A percentile compares a stretch with the other conserved stretches of the same genome.
Conservation (phyloP, 306 rosid genomes). For the Corylus avellana region DNA sequence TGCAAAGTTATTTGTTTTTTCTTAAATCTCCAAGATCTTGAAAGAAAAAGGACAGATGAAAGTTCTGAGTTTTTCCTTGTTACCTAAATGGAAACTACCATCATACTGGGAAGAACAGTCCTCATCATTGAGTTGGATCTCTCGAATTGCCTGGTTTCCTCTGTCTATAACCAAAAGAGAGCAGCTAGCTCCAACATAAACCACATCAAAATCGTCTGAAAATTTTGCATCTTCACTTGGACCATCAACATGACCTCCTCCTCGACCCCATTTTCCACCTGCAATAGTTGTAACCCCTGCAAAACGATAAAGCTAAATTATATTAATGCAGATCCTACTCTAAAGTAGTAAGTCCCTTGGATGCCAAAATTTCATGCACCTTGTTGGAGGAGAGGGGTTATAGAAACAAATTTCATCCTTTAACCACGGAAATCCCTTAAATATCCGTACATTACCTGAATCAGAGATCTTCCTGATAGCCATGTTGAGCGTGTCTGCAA, state of each 20-base stretch:
- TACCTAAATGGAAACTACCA: slow-evolving; percentile 74
- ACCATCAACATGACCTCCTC: slow-evolving; percentile 94
- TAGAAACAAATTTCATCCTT: slow-evolving; percentile 6
- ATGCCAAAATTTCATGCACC: background rate
- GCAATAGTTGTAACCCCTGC: slow-evolving; percentile 97
- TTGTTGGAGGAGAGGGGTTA: background rate
- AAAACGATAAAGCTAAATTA: slow-evolving; percentile 16
- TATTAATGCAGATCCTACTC: slow-evolving; percentile 4
- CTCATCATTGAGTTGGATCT: slow-evolving; percentile 79
- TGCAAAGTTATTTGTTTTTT: slow-evolving; percentile 31
- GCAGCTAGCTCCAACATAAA: slow-evolving; percentile 76
- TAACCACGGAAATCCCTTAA: slow-evolving; percentile 7
- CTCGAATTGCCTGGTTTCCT: slow-evolving; percentile 94
- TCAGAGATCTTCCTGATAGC: slow-evolving; percentile 93
- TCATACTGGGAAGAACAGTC: slow-evolving; percentile 63
- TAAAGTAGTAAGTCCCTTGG: background rate
- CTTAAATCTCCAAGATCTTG: slow-evolving; percentile 20
- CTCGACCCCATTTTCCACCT: slow-evolving; percentile 85
- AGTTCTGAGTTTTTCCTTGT: background rate
- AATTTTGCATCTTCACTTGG: slow-evolving; percentile 97
- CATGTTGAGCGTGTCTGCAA: slow-evolving; percentile 96
- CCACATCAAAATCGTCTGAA: slow-evolving; percentile 82
- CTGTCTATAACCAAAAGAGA: slow-evolving; percentile 90
- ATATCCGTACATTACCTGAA: slow-evolving; percentile 46
- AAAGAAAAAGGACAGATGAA: slow-evolving; percentile 13